These are phyloP conservation scores for Dipteronia sinensis DNA, from an alignment of 345 rosid genomes.

Conservation along the genomic window DNA sequence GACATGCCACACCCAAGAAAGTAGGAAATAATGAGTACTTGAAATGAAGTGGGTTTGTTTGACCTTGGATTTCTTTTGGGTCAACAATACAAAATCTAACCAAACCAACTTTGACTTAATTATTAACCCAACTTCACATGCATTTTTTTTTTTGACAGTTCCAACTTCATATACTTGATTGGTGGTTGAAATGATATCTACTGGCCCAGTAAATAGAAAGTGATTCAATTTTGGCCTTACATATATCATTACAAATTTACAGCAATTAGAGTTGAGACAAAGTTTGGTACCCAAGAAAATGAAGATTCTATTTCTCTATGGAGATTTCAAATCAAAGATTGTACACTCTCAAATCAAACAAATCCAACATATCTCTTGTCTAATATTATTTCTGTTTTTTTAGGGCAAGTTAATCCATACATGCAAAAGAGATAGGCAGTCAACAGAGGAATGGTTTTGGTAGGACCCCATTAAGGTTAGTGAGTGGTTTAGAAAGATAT, in stretches of 20 bases:
- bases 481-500: conserved; percentile 9
- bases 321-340: conserved; percentile 7
- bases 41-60: conserved; percentile 22
- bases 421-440: not conserved
- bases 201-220: not conserved
- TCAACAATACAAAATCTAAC: conserved; percentile 13
- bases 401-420: not conserved
- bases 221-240: not conserved
- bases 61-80: conserved; percentile 23
- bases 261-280: conserved; percentile 1
- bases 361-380: not conserved
- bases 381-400: not conserved
- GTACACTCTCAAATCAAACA: not conserved
- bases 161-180: conserved; percentile 1
- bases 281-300: not conserved
- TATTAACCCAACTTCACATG: not conserved
- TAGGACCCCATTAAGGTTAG: conserved; percentile 2
- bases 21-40: conserved; percentile 10
- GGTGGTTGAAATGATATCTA: not conserved
- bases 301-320: not conserved
- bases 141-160: no score
- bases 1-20: conserved; percentile 9
- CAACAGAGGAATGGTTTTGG: conserved; percentile 5
- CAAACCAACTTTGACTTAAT: conserved; percentile 14
- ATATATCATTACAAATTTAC: not conserved